Evolutionary conservation across 1,139 yeast genomes (phyloP).

Genomic region (Sugiyamaella japonica): DNA sequence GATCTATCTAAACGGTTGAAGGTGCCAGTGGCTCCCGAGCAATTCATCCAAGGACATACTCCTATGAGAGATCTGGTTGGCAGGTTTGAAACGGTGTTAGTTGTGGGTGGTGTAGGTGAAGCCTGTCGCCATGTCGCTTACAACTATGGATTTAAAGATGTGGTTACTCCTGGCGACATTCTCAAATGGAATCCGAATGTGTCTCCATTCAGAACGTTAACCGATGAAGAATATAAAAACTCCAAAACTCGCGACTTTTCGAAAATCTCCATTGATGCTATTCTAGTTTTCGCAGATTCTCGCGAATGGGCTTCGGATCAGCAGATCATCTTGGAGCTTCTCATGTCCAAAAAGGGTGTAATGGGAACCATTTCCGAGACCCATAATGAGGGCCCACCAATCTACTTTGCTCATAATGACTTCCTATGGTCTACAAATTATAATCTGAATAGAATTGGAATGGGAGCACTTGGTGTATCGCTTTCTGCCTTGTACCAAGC

Average conservation of each 20-base stretch:
- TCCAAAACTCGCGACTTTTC: conserved; percentile 65
- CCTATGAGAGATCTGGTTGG: conserved; percentile 80
- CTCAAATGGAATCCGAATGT: conserved; percentile 86
- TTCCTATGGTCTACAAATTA: conserved; percentile 89
- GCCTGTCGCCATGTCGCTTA: conserved; percentile 79
- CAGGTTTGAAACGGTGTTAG: conserved; percentile 67
- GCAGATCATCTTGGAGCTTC: conserved; percentile 76
- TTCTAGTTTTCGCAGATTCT: conserved; percentile 77
- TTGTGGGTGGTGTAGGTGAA: conserved; percentile 83
- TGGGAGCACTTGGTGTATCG: conserved; percentile 87
- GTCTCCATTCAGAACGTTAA: conserved; percentile 72
- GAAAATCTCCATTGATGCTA: conserved; percentile 64
- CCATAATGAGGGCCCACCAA: conserved; percentile 73
- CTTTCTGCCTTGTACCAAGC: conserved; percentile 79
- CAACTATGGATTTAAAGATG: conserved; percentile 73
- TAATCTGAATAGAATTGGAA: conserved; percentile 75
- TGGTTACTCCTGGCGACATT: conserved; percentile 74
- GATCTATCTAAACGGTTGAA: conserved; percentile 63
- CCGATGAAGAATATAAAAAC: conserved; percentile 63
- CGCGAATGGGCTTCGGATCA: conserved; percentile 91
- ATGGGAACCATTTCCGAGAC: conserved; percentile 77
- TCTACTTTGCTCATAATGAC: conserved; percentile 85
- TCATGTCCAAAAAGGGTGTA: conserved; percentile 70
- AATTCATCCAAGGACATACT: conserved; percentile 85
- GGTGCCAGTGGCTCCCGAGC: conserved; percentile 65